These are phyloP conservation scores for Amylostereum areolatum DNA, from an alignment of 1,284 basidiomycete species.

Conservation along the genomic window DNA sequence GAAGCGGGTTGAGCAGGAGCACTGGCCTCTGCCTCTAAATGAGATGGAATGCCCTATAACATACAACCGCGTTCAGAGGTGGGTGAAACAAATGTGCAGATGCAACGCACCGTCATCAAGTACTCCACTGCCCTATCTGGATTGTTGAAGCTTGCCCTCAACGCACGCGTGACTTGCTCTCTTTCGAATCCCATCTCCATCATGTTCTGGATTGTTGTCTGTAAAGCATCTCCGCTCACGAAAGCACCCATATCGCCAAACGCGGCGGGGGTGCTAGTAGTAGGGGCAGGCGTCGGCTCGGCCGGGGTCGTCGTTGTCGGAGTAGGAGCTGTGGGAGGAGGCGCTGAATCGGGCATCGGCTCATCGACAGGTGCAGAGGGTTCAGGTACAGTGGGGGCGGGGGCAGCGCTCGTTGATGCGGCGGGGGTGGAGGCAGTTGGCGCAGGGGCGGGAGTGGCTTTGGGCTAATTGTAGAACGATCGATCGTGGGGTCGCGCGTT, in stretches of 20 bases:
- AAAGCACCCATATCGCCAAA: constrained; percentile 53
- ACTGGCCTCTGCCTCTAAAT: constrained; percentile 46
- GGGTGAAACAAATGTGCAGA: constrained; percentile 1
- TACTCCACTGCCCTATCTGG: constrained; percentile 98
- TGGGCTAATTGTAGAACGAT: constrained; percentile 41
- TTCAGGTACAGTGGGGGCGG: constrained; percentile 25
- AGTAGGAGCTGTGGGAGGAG: constrained; percentile 30
- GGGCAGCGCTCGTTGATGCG: constrained; percentile 22
- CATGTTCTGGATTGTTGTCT: constrained; percentile 77
- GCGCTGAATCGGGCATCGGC: constrained; percentile 23
- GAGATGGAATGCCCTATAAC: constrained; percentile 75
- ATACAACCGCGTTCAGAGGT: constrained; percentile 3
- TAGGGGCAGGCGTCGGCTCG: constrained; percentile 28
- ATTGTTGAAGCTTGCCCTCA: constrained; percentile 97
- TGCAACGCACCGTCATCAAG: constrained; percentile 77
- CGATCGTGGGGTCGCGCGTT: no score
- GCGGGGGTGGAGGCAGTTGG: constrained; percentile 23
- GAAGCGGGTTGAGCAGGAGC: constrained; percentile 28
- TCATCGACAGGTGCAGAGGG: constrained; percentile 20
- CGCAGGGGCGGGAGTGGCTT: constrained; percentile 37
- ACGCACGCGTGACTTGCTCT: constrained; percentile 80
- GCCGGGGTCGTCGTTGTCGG: constrained; percentile 28
- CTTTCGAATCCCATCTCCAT: constrained; percentile 93
- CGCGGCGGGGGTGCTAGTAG: constrained; percentile 23
- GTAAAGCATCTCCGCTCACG: constrained; percentile 71